A percentile compares a stretch with the other conserved stretches of the same genome.
These are phyloP conservation scores for Pseudocercospora macadamiae DNA, from an alignment of 2,329 filamentous ascomycete species.

Conservation along the genomic window DNA sequence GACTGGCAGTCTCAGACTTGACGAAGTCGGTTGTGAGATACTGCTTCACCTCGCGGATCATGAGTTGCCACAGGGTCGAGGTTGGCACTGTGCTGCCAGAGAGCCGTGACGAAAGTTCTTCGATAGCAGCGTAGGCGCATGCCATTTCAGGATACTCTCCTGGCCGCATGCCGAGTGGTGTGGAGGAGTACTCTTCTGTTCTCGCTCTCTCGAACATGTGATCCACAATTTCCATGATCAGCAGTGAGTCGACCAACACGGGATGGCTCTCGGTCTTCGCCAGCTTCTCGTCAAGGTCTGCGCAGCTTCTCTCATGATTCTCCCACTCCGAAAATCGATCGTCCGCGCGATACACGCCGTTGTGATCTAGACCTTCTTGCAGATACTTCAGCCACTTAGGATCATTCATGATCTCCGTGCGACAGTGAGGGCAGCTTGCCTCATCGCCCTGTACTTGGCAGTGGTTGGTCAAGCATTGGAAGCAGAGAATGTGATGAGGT, in stretches of 20 bases:
- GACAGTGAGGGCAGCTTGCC: not conserved
- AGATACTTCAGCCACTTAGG: not conserved
- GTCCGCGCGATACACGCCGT: not conserved
- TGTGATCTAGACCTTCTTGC: not conserved
- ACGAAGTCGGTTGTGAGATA: not conserved
- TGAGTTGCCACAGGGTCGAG: not conserved
- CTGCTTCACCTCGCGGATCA: not conserved
- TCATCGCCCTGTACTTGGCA: not conserved
- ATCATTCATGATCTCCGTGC: not conserved
- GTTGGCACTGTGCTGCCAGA: not conserved
- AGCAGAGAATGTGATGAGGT: not conserved
- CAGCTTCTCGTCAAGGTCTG: not conserved
- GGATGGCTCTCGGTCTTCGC: not conserved
- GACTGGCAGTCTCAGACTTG: not conserved
- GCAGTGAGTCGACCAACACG: not conserved
- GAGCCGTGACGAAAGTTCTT: too few species aligned
- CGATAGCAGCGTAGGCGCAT: too few species aligned
- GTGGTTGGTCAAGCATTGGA: not conserved
- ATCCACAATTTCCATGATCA: not conserved
- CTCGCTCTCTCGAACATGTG: not conserved
- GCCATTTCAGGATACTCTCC: not conserved
- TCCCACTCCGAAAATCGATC: not conserved
- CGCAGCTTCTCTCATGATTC: not conserved
- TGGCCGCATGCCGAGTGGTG: not conserved
- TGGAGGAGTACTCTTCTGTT: not conserved